phyloP scores from a whole-genome alignment of 2,329 filamentous ascomycete species.

The Verticillium isaacii region DNA sequence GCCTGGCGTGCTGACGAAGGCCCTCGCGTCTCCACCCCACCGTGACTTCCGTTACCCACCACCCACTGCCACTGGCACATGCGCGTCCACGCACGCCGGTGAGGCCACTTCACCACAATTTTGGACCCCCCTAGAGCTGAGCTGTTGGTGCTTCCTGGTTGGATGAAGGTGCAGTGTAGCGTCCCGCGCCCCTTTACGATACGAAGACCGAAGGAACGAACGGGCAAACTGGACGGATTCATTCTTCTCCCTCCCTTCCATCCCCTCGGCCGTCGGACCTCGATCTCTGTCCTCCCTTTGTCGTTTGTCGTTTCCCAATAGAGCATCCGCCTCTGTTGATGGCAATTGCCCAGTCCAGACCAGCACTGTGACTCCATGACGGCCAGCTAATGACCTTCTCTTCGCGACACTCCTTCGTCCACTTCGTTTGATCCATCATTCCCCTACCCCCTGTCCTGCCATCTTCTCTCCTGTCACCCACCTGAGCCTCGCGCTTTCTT shows the following conservation, averaged over 20 bases:
- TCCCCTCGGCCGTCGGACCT: not conserved
- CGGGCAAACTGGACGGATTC: not conserved
- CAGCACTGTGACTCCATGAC: constrained; percentile 14
- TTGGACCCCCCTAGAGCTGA: not conserved
- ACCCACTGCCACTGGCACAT: not conserved
- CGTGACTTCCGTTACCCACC: too few relatives aligned
- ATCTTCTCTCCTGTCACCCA: constrained; percentile 1
- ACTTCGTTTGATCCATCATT: not conserved
- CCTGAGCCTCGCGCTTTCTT: not conserved
- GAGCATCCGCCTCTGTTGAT: constrained; percentile 3
- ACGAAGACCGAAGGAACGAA: not conserved
- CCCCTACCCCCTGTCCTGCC: constrained; percentile 8
- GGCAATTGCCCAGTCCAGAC: constrained; percentile 3
- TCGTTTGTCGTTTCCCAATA: constrained; percentile 1
- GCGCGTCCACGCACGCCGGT: not conserved
- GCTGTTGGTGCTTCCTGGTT: not conserved
- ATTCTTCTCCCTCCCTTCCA: constrained; percentile 5
- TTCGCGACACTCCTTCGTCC: constrained; percentile 36
- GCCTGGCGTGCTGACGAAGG: not conserved
- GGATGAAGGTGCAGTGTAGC: not conserved
- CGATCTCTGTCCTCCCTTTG: constrained; percentile 4
- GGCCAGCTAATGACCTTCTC: constrained; percentile 35
- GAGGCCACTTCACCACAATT: not conserved
- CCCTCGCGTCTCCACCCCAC: not conserved
- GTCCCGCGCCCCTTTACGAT: not conserved